phyloP scores from a whole-genome alignment of 306 rosid genomes.

The Heteromeles arbutifolia region DNA sequence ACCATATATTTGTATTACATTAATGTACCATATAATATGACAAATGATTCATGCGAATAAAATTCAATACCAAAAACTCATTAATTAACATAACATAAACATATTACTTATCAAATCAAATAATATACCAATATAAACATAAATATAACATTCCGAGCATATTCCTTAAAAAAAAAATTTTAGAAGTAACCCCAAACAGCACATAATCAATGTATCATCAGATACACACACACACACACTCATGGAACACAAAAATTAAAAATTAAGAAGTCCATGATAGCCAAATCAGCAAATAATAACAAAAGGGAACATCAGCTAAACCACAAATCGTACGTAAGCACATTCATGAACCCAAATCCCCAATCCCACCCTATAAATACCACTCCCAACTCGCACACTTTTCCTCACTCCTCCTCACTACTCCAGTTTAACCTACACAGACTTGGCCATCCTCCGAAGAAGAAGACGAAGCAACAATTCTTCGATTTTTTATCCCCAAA shows the following conservation, averaged over 20 bases:
- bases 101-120: too few species aligned
- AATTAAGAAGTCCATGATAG: slow-evolving; percentile 13
- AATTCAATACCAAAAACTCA: too few species aligned
- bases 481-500: too few species aligned
- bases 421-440: neutral
- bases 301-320: neutral
- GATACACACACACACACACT: too few species aligned
- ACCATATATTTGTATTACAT: too few species aligned
- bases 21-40: too few species aligned
- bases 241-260: neutral
- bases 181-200: neutral
- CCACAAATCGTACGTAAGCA: neutral
- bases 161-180: too few species aligned
- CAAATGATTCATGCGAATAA: too few species aligned
- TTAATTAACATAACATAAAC: too few species aligned
- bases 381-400: neutral
- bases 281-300: slow-evolving; percentile 13
- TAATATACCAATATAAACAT: too few species aligned
- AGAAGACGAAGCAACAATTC: neutral
- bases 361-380: slow-evolving; percentile 29
- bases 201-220: neutral
- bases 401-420: slow-evolving; percentile 22
- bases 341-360: slow-evolving; percentile 33
- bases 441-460: neutral
- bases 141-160: too few species aligned